These are phyloP conservation scores for Saturnispora sekii DNA, from an alignment of 805 yeast species.

Conservation along the genomic window DNA sequence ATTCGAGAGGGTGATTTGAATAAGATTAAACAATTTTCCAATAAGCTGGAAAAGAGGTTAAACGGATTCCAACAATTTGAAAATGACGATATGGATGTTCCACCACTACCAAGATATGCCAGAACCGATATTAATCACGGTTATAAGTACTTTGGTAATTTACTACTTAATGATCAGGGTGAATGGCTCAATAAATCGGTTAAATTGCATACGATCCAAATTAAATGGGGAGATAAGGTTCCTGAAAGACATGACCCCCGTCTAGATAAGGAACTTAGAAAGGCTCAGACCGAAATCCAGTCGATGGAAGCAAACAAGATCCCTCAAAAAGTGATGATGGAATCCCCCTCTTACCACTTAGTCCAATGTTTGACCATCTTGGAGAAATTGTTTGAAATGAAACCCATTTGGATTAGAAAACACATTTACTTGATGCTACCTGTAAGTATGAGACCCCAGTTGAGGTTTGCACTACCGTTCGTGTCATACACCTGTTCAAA, in stretches of 20 bases:
- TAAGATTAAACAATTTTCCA: conserved; percentile 33
- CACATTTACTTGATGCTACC: conserved; percentile 55
- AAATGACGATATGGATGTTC: conserved; percentile 42
- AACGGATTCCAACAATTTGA: conserved; percentile 10
- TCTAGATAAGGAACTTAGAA: conserved; percentile 35
- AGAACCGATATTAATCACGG: conserved; percentile 66
- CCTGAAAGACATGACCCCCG: conserved; percentile 45
- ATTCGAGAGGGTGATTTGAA: conserved; percentile 34
- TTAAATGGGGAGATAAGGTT: conserved; percentile 36
- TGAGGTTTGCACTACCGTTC: conserved; percentile 76
- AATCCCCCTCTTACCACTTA: conserved; percentile 27
- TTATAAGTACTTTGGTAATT: conserved; percentile 70
- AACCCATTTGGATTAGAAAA: conserved; percentile 82
- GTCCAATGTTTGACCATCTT: conserved; percentile 36
- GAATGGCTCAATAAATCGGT: conserved; percentile 34
- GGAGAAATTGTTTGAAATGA: conserved; percentile 43
- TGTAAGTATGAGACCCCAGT: conserved; percentile 30
- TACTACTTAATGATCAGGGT: conserved; percentile 50
- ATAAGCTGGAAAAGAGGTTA: conserved; percentile 16
- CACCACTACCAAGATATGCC: conserved; percentile 84
- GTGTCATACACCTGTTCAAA: conserved; percentile 72
- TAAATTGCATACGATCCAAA: conserved; percentile 45
- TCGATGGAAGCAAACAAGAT: conserved; percentile 19
- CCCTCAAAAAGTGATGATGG: conserved; percentile 18
- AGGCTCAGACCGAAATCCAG: conserved; percentile 27